These are phyloP conservation scores for Heliocybe sulcata DNA, from an alignment of 1,284 basidiomycete genomes.

Conservation along the genomic window DNA sequence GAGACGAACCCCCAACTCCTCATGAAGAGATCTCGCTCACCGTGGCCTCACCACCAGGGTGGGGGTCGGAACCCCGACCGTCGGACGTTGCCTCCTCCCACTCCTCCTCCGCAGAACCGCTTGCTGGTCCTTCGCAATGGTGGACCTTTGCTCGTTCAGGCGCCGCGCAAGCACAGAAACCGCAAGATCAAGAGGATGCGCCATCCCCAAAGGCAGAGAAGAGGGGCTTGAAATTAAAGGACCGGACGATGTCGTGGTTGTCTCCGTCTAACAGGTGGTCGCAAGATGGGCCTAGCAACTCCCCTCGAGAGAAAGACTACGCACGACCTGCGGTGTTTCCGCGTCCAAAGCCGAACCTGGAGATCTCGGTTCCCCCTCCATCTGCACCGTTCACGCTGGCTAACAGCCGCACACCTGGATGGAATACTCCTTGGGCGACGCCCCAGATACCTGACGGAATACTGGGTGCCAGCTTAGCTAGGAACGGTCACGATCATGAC, in stretches of 20 bases:
- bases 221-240: slow-evolving; percentile 24
- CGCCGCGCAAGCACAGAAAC: slow-evolving; percentile 15
- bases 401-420: slow-evolving; percentile 53
- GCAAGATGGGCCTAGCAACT: neutral
- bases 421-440: slow-evolving; percentile 63
- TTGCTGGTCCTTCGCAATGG: slow-evolving; percentile 45
- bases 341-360: slow-evolving; percentile 19
- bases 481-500: slow-evolving; percentile 15
- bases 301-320: neutral
- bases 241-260: slow-evolving; percentile 37
- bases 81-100: slow-evolving; percentile 47
- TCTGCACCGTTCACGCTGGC: slow-evolving; percentile 40
- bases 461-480: neutral
- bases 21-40: slow-evolving; percentile 11
- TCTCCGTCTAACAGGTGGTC: neutral
- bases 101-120: slow-evolving; percentile 34
- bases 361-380: slow-evolving; percentile 33
- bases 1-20: slow-evolving; percentile 52
- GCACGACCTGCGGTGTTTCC: slow-evolving; percentile 4
- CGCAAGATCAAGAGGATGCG: slow-evolving; percentile 10
- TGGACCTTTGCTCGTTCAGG: slow-evolving; percentile 56
- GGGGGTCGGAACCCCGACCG: slow-evolving; percentile 29
- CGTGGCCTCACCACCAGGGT: slow-evolving; percentile 14
- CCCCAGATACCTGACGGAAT: slow-evolving; percentile 8
- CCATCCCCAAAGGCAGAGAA: slow-evolving; percentile 17